Base-by-base conservation (phyloP, 1,284 basidiomycete genomes). In the Cutaneotrichosporon spelunceum region DNA sequence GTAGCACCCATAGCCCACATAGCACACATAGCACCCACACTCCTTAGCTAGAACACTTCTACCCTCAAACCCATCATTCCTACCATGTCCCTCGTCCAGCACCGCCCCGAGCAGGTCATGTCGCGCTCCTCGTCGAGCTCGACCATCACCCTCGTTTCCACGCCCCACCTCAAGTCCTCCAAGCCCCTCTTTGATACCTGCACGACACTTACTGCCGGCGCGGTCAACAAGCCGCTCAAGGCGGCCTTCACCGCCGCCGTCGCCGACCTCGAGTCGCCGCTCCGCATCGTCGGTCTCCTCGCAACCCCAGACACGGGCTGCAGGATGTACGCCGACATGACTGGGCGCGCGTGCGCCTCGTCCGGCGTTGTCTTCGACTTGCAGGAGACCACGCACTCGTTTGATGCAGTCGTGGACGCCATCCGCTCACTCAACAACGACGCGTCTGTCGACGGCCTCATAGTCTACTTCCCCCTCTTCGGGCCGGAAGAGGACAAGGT, bases 391-490 rank as follows among this genome's bases (percentile, higher is more conserved):
- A 52, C 56, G 11, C n/a, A 45, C 6, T 19, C 47, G 16, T 68
- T 66, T 24, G 60, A 49, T 14, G 13, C 14, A 1, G 67, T 69
- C 14, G 47, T 48, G n/a, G 42, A 27, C 3, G 60, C 49, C 2
- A 68, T 72, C 29, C 19, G 56, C 30, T 1, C 45, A 10, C 33
- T 67, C 36, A 71, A 71, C 57, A 52, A 47, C 30, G 70, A 72
- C 62, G 3, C 39, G 21, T 11, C 57, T 1, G 63, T 72, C 21
- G 67, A 68, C 58, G 69, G 69, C 5, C 62, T 69, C 57, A 66
- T 71, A 45, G 62, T 71, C 44, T 71, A 68, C 59, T 69, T 71
- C 44, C 69, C 68, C 6, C 57, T 71, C 26, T 71, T 71, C 42
- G 50, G 45, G 3, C 33, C 59, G 24, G 56, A 61, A 16, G 49